Evolutionary conservation across 1,284 basidiomycete genomes (phyloP).

Genomic region (Tetrapyrgos nigripes): DNA sequence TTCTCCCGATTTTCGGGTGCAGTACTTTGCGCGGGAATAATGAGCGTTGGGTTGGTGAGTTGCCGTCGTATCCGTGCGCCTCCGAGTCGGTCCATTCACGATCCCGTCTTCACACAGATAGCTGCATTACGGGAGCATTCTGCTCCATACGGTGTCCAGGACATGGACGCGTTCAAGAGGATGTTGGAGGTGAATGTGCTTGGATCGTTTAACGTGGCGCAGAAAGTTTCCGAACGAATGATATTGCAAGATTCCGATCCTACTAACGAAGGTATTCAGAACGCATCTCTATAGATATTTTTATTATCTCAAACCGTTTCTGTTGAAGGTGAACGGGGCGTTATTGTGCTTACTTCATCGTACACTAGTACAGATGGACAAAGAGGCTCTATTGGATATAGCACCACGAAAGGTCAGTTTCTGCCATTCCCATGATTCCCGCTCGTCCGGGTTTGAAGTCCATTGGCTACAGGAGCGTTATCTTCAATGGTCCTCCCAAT

Average conservation of each 20-base stretch:
- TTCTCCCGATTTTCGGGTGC: background rate
- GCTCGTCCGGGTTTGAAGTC: background rate
- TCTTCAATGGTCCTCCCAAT: slow-evolving; percentile 7
- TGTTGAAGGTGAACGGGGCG: background rate
- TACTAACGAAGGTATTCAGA: background rate
- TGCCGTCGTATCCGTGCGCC: background rate
- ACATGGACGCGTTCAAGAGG: background rate
- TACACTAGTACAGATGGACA: slow-evolving; percentile 1
- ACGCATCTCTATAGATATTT: background rate
- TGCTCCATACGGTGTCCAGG: background rate
- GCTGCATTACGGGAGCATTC: background rate
- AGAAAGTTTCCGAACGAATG: background rate
- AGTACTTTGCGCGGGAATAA: slow-evolving; percentile 2
- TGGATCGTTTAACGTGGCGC: background rate
- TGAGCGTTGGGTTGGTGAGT: slow-evolving; percentile 1
- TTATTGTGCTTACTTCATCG: background rate
- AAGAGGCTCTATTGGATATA: background rate
- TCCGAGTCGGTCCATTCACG: background rate
- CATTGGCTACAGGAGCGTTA: background rate
- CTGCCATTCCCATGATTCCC: background rate
- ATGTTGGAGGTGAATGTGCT: background rate
- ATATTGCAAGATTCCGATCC: background rate
- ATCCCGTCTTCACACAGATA: background rate
- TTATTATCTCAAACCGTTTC: background rate
- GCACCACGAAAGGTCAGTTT: slow-evolving; percentile 3